A percentile compares a stretch with the other conserved stretches of the same genome.
phyloP scores from a whole-genome alignment of 805 yeast species.

The Monosporozyma aquatica region DNA sequence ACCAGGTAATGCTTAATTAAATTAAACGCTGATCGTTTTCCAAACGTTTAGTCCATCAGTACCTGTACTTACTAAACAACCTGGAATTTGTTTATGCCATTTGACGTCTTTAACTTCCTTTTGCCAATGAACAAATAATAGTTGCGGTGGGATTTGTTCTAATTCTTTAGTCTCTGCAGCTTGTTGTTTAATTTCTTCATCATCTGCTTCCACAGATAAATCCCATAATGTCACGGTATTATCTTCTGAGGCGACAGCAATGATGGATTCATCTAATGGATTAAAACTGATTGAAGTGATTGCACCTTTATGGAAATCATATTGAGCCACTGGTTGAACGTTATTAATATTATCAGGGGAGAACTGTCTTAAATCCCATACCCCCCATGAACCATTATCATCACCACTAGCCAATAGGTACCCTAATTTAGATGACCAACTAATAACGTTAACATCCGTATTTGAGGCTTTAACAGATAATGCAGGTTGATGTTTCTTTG shows the following conservation, averaged over 20 bases:
- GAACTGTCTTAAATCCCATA: slow-evolving; percentile 92
- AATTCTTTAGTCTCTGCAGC: slow-evolving; percentile 68
- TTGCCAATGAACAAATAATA: slow-evolving; percentile 97
- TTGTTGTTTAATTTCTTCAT: slow-evolving; percentile 88
- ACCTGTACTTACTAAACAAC: slow-evolving; percentile 89
- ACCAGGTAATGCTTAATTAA: too few species aligned
- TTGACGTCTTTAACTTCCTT: slow-evolving; percentile 94
- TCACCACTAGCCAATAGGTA: slow-evolving; percentile 91
- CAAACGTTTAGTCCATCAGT: slow-evolving; percentile 89
- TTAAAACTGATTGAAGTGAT: slow-evolving; percentile 90
- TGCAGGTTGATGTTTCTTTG: slow-evolving; percentile 86
- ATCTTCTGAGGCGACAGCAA: slow-evolving; percentile 94
- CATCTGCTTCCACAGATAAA: slow-evolving; percentile 96
- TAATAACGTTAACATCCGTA: slow-evolving; percentile 86
- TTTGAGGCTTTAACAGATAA: slow-evolving; percentile 70
- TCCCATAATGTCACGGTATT: slow-evolving; percentile 97
- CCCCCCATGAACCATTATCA: slow-evolving; percentile 95
- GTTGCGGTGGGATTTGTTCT: slow-evolving; percentile 88
- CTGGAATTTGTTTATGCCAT: slow-evolving; percentile 97
- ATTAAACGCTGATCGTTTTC: slow-evolving; percentile 89
- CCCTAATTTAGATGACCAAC: slow-evolving; percentile 85
- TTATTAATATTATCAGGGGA: slow-evolving; percentile 37
- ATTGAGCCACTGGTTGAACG: slow-evolving; percentile 80
- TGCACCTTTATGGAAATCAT: slow-evolving; percentile 90
- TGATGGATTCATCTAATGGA: slow-evolving; percentile 89